Conservation (phyloP, 164 flowering plant genomes). For the Nelumbo lutea region DNA sequence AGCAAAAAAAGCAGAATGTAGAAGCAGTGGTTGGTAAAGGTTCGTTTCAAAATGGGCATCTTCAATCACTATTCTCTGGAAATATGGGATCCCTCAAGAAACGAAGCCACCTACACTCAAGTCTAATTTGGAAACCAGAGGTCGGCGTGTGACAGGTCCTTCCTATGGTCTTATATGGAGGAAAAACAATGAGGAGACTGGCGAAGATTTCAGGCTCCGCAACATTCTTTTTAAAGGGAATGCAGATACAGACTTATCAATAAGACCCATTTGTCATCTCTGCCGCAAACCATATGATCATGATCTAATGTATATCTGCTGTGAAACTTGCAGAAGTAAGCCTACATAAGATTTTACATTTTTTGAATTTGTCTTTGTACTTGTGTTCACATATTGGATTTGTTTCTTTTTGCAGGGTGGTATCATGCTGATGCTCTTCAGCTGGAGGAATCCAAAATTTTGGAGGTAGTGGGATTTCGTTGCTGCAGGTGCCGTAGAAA, state of each 20-base stretch:
- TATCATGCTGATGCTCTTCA: constrained; percentile 88
- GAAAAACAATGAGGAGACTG: constrained; percentile 42
- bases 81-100: constrained; percentile 17
- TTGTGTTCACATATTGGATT: neutral
- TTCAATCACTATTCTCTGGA: constrained; percentile 21
- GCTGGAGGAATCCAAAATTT: constrained; percentile 63
- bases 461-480: constrained; percentile 68
- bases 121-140: constrained; percentile 25
- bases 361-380: neutral
- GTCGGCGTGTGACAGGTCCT: constrained; percentile 10
- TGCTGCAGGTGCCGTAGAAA: constrained; percentile 88
- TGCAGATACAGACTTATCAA: constrained; percentile 14
- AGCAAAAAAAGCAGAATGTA: constrained; percentile 25
- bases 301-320: constrained; percentile 70
- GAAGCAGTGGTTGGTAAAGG: constrained; percentile 15
- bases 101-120: constrained; percentile 20
- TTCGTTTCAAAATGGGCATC: constrained; percentile 18
- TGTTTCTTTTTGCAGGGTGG: constrained; percentile 59
- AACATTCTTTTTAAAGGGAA: constrained; percentile 53
- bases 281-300: constrained; percentile 67
- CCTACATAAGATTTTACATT: neutral
- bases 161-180: constrained; percentile 66
- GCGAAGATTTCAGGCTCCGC: constrained; percentile 45
- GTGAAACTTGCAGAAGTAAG: constrained; percentile 78
- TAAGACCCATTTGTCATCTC: constrained; percentile 44